phyloP scores from a whole-genome alignment of 2,329 filamentous ascomycete species.

The Colletotrichum eremochloae region DNA sequence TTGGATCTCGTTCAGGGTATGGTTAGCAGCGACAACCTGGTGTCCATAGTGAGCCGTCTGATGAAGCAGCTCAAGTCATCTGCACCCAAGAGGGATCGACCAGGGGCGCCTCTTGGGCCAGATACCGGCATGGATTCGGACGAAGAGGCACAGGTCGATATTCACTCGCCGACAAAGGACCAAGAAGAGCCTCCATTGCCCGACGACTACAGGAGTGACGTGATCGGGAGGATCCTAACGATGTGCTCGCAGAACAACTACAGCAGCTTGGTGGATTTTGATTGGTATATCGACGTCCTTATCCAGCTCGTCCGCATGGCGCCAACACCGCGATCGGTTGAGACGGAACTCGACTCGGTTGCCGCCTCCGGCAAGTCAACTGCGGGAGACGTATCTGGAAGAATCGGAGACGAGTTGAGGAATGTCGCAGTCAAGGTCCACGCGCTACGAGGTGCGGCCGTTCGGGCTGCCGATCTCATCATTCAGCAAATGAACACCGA shows the following conservation, averaged over 20 bases:
- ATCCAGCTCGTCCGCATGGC: conserved; percentile 85
- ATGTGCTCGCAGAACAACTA: conserved; percentile 96
- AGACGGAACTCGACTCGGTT: conserved; percentile 53
- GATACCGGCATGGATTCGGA: conserved; percentile 62
- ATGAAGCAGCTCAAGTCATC: conserved; percentile 86
- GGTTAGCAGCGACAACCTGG: conserved; percentile 89
- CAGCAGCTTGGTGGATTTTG: conserved; percentile 87
- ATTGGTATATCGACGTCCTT: conserved; percentile 95
- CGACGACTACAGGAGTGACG: conserved; percentile 86
- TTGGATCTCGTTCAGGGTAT: conserved; percentile 93
- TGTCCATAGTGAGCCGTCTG: conserved; percentile 85
- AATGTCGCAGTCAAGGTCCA: conserved; percentile 94
- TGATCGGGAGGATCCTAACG: conserved; percentile 84
- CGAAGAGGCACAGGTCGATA: conserved; percentile 61
- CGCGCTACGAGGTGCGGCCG: conserved; percentile 83
- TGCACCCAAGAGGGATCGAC: conserved; percentile 63
- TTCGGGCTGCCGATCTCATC: conserved; percentile 85
- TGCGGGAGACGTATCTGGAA: conserved; percentile 70
- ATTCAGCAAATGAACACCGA: conserved; percentile 69
- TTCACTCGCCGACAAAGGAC: conserved; percentile 52
- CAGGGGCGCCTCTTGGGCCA: conserved; percentile 59
- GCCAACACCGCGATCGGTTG: conserved; percentile 60
- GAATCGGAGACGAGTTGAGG: conserved; percentile 86
- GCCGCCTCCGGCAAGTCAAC: conserved; percentile 46
- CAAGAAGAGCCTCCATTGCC: conserved; percentile 74